phyloP scores from a whole-genome alignment of 1,284 basidiomycete genomes.

The Porogramme epimiltina region DNA sequence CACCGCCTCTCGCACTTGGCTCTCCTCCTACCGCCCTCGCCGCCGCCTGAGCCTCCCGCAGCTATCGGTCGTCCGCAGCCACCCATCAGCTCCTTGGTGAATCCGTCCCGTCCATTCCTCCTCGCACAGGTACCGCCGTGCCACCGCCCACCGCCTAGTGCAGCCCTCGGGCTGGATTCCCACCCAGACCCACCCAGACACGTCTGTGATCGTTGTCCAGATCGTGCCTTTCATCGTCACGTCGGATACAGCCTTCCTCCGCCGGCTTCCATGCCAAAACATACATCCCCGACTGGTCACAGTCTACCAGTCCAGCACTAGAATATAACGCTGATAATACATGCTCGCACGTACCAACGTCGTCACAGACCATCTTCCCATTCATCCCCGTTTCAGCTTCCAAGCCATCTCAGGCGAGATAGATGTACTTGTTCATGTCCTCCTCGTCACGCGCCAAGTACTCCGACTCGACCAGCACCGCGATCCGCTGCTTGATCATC shows the following conservation, averaged over 20 bases:
- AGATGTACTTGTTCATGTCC: conserved; percentile 72
- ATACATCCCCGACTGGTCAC: no score
- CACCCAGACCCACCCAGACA: background rate
- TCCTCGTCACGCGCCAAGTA: conserved; percentile 79
- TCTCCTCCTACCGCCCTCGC: no score
- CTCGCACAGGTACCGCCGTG: background rate
- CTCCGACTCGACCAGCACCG: conserved; percentile 82
- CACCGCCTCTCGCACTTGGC: no score
- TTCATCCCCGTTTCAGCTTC: background rate
- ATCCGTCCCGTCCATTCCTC: no score
- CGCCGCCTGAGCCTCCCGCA: no score
- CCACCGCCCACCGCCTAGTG: background rate
- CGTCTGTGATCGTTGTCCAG: no score
- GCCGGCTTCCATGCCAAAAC: background rate
- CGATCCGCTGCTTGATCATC: conserved; percentile 85
- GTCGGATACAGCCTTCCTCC: background rate
- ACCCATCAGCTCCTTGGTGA: no score
- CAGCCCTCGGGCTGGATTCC: background rate
- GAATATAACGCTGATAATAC: no score
- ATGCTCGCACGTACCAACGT: no score
- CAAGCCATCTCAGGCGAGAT: conserved; percentile 60
- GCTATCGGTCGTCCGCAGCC: no score
- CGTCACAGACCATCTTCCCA: background rate
- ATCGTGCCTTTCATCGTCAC: no score
- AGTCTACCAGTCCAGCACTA: no score